phyloP scores from a whole-genome alignment of 805 yeast species.

The Candida schatavii region DNA sequence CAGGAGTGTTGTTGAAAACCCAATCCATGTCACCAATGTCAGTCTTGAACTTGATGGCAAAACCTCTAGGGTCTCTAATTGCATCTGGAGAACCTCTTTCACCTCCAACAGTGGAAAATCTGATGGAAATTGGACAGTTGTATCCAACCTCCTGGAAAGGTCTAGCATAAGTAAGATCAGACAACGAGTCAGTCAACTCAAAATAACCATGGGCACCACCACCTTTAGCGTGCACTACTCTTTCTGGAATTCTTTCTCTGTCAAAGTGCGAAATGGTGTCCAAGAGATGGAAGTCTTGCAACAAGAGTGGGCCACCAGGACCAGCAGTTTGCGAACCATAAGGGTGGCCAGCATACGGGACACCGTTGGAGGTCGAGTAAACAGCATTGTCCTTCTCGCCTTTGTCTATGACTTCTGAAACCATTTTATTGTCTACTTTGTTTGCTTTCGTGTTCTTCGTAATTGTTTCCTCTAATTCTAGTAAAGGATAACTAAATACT shows the following conservation, averaged over 20 bases:
- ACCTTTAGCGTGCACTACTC: slow-evolving; percentile 68
- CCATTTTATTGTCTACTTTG: no score
- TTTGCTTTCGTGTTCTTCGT: no score
- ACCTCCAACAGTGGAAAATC: slow-evolving; percentile 70
- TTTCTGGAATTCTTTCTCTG: slow-evolving; percentile 63
- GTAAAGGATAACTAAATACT: no score
- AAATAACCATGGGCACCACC: slow-evolving; percentile 61
- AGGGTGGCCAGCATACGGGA: slow-evolving; percentile 51
- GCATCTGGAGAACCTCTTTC: slow-evolving; percentile 66
- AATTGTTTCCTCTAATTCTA: no score
- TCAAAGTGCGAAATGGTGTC: slow-evolving; percentile 60
- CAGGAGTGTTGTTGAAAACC: slow-evolving; percentile 73
- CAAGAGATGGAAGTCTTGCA: slow-evolving; percentile 57
- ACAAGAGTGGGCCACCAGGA: slow-evolving; percentile 53
- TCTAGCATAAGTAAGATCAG: slow-evolving; percentile 47
- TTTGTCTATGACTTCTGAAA: not conserved
- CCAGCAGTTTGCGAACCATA: slow-evolving; percentile 54
- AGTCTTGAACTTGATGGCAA: slow-evolving; percentile 61
- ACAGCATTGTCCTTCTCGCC: slow-evolving; percentile 14
- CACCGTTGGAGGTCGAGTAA: slow-evolving; percentile 54
- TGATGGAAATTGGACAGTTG: slow-evolving; percentile 40
- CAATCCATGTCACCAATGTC: slow-evolving; percentile 69
- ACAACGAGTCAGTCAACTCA: slow-evolving; percentile 55
- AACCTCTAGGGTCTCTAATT: slow-evolving; percentile 70
- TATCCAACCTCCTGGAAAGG: slow-evolving; percentile 41